A percentile compares a stretch with the other conserved stretches of the same genome.
These are phyloP conservation scores for Phyllosticta capitalensis DNA, from an alignment of 2,329 filamentous ascomycete genomes.

Conservation along the genomic window DNA sequence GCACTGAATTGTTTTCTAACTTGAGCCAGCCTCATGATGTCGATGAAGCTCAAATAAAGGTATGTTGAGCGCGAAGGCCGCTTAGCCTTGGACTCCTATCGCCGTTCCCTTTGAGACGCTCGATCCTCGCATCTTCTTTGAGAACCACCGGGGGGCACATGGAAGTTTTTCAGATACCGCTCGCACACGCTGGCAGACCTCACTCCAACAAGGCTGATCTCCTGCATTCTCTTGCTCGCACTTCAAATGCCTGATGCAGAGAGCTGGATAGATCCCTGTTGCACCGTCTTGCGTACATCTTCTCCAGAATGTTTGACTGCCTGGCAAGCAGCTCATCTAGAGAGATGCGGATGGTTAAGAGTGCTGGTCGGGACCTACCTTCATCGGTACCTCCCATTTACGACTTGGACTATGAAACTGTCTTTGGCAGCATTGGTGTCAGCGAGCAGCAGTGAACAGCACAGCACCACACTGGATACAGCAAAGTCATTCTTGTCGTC, in stretches of 20 bases:
- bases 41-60: conserved; percentile 96
- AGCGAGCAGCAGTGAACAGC: conserved; percentile 44
- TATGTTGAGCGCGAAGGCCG: conserved; percentile 68
- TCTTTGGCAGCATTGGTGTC: conserved; percentile 21
- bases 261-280: conserved; percentile 9
- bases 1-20: conserved; percentile 37
- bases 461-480: not conserved
- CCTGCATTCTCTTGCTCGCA: conserved; percentile 21
- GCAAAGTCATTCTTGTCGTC: not conserved
- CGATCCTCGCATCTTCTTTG: conserved; percentile 20
- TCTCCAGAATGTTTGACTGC: conserved; percentile 12
- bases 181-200: conserved; percentile 10
- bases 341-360: conserved; percentile 29
- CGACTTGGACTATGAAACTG: conserved; percentile 5
- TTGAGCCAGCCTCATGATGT: conserved; percentile 76
- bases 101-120: conserved; percentile 17
- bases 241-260: conserved; percentile 28
- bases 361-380: conserved; percentile 11
- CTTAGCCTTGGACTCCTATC: conserved; percentile 28
- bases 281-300: conserved; percentile 10
- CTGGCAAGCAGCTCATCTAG: conserved; percentile 15
- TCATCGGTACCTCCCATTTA: conserved; percentile 2
- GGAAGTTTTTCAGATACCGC: conserved; percentile 6
- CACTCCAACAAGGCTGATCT: conserved; percentile 16
- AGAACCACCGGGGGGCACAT: conserved; percentile 6